phyloP scores from a whole-genome alignment of 768 basidiomycete species.

The Mycena rosella region DNA sequence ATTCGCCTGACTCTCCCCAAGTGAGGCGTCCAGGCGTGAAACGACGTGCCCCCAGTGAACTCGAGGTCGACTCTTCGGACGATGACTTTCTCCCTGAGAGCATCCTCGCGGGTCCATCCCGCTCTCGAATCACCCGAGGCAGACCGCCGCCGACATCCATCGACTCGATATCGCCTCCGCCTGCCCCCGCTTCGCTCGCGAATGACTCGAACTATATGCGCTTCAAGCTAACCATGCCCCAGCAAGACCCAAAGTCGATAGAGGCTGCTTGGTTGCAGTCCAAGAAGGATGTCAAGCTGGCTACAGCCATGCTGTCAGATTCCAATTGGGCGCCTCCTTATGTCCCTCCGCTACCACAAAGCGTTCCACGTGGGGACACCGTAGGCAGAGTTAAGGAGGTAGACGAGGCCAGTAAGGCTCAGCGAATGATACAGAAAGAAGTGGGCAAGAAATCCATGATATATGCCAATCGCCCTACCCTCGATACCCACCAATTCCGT shows the following conservation, averaged over 20 bases:
- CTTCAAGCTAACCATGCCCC: constrained; percentile 75
- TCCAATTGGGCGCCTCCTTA: constrained; percentile 62
- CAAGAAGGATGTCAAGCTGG: constrained; percentile 70
- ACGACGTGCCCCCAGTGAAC: constrained; percentile 53
- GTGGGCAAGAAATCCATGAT: constrained; percentile 88
- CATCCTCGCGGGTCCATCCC: constrained; percentile 56
- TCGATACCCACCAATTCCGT: constrained; percentile 59
- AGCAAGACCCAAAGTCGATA: constrained; percentile 57
- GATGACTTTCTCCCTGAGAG: constrained; percentile 76
- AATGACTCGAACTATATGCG: constrained; percentile 61
- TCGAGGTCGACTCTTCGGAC: constrained; percentile 71
- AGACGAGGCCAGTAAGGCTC: constrained; percentile 79
- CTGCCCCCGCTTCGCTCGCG: constrained; percentile 30
- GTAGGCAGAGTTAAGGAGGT: constrained; percentile 78
- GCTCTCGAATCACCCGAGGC: constrained; percentile 68
- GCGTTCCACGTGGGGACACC: constrained; percentile 46
- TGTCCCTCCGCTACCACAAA: constrained; percentile 35
- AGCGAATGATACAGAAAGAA: constrained; percentile 73
- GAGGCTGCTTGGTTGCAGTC: constrained; percentile 78
- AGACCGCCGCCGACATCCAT: constrained; percentile 41
- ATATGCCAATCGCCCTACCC: constrained; percentile 73
- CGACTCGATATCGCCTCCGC: constrained; percentile 46
- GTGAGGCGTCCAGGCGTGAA: constrained; percentile 66
- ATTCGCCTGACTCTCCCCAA: constrained; percentile 71
- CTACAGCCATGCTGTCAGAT: constrained; percentile 70